These are phyloP conservation scores for Gynochthodes officinalis DNA, from an alignment of 257 asterid genomes.

Conservation along the genomic window DNA sequence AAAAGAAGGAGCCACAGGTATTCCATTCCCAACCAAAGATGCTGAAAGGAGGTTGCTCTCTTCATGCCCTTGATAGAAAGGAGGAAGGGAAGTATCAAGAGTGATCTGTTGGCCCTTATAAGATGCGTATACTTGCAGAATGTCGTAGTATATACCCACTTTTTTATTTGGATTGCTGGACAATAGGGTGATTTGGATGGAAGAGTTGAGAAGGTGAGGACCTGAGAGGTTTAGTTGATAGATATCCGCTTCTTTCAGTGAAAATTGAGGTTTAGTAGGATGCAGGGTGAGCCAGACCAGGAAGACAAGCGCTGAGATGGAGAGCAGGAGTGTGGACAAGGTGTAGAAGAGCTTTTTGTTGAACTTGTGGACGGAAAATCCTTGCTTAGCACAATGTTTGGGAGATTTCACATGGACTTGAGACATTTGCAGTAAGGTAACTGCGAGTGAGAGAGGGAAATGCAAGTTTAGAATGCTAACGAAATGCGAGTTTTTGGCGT, in stretches of 20 bases:
- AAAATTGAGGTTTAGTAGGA: conserved; percentile 72
- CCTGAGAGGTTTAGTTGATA: conserved; percentile 64
- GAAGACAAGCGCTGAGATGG: conserved; percentile 59
- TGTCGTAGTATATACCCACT: conserved; percentile 80
- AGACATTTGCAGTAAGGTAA: conserved; percentile 54
- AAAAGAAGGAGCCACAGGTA: conserved; percentile 70
- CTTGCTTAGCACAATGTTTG: conserved; percentile 74
- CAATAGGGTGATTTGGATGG: conserved; percentile 62
- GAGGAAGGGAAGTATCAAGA: conserved; percentile 50
- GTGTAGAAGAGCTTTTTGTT: conserved; percentile 47
- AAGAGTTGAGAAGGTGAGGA: conserved; percentile 67
- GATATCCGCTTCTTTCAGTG: conserved; percentile 57
- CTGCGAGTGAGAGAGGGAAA: background rate
- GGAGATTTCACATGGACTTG: conserved; percentile 59
- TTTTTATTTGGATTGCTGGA: conserved; percentile 74
- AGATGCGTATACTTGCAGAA: conserved; percentile 53
- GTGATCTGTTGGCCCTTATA: conserved; percentile 74
- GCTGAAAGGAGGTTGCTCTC: conserved; percentile 65
- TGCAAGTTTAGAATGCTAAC: conserved; percentile 25
- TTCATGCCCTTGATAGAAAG: conserved; percentile 71
- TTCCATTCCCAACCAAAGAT: conserved; percentile 49
- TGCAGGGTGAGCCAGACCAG: conserved; percentile 73
- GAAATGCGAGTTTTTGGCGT: conserved; percentile 26
- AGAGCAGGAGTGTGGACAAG: conserved; percentile 56
- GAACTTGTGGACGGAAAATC: conserved; percentile 26